phyloP scores from a whole-genome alignment of 805 yeast species.

The Candida fluviatilis region DNA sequence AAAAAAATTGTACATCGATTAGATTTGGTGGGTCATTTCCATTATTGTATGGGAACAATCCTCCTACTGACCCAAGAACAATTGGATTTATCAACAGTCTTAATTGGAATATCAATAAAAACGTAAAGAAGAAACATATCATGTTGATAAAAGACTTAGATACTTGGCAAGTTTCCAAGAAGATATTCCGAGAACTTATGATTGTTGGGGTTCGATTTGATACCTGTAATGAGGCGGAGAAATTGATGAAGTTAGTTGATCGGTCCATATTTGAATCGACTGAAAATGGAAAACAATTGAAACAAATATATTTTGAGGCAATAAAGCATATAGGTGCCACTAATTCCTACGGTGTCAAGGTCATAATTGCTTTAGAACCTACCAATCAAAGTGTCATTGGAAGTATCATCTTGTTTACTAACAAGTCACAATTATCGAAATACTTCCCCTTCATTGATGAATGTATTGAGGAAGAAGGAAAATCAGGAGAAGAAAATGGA shows the following conservation, averaged over 20 bases:
- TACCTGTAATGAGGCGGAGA: conserved; percentile 42
- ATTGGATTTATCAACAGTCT: conserved; percentile 32
- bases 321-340: conserved; percentile 23
- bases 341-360: conserved; percentile 34
- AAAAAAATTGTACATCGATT: conserved; percentile 36
- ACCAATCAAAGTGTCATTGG: conserved; percentile 51
- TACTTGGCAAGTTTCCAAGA: conserved; percentile 51
- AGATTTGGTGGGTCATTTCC: conserved; percentile 48
- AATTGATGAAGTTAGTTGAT: conserved; percentile 38
- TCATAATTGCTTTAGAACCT: conserved; percentile 53
- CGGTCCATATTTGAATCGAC: conserved; percentile 12
- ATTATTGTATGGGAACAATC: conserved; percentile 23
- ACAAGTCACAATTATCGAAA: conserved; percentile 40
- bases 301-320: conserved; percentile 35
- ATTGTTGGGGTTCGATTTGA: conserved; percentile 57
- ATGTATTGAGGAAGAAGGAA: conserved; percentile 15
- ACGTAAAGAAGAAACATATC: conserved; percentile 21
- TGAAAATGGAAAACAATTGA: conserved; percentile 5
- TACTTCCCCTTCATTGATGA: conserved; percentile 52
- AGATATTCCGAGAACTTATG: conserved; percentile 50
- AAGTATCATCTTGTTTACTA: conserved; percentile 44
- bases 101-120: conserved; percentile 34
- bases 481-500: background rate
- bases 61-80: conserved; percentile 18
- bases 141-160: conserved; percentile 40